Percentiles rank a stretch among this genome's conserved stretches.
Conservation (phyloP, 768 basidiomycete species). For the Termitomyces heimii region DNA sequence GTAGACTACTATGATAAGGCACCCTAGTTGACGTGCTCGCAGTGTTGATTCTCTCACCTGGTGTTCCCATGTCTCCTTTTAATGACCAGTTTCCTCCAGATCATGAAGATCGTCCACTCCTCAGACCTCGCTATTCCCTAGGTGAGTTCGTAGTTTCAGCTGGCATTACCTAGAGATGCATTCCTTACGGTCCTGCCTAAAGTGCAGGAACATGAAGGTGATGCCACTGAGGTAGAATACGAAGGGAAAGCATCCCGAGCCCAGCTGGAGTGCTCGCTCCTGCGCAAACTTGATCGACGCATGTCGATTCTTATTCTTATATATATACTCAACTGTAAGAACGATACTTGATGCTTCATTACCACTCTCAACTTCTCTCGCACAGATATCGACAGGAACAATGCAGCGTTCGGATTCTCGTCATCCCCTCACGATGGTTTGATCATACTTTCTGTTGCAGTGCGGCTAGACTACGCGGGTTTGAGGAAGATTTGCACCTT, state of each 20-base stretch:
- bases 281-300: slow-evolving; percentile 50
- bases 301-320: slow-evolving; percentile 50
- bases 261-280: slow-evolving; percentile 44
- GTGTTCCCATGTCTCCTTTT: background rate
- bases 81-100: background rate
- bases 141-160: background rate
- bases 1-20: background rate
- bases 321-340: slow-evolving; percentile 45
- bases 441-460: slow-evolving; percentile 25
- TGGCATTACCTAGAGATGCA: background rate
- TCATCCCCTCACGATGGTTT: background rate
- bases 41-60: background rate
- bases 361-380: background rate
- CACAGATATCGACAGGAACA: slow-evolving; percentile 67
- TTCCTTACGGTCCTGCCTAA: background rate
- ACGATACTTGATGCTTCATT: background rate
- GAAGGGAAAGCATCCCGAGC: slow-evolving; percentile 32
- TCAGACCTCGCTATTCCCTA: background rate
- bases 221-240: background rate
- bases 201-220: background rate
- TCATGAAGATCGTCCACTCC: slow-evolving; percentile 11
- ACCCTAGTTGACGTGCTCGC: background rate
- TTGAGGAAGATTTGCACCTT: slow-evolving; percentile 62
- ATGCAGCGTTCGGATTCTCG: slow-evolving; percentile 32
- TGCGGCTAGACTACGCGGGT: slow-evolving; percentile 67